Percentiles rank a stretch among this genome's conserved stretches.
These are phyloP conservation scores for Trichoderma citrinoviride DNA, from an alignment of 2,329 filamentous ascomycete species.

Conservation along the genomic window DNA sequence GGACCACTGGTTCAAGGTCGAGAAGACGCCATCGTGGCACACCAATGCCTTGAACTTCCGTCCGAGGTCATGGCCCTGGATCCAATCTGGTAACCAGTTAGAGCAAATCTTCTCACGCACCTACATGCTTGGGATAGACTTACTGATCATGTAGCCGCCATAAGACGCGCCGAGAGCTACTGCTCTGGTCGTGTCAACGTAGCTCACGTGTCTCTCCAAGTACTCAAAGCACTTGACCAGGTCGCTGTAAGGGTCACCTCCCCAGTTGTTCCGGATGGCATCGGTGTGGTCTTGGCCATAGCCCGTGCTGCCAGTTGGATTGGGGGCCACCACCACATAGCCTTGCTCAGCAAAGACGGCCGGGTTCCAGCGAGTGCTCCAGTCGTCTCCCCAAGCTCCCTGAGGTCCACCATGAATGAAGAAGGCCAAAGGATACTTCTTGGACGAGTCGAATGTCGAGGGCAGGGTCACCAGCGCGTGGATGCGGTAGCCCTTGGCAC, in stretches of 20 bases:
- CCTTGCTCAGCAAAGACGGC: constrained; percentile 85
- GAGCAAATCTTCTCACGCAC: not conserved
- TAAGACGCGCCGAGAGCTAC: constrained; percentile 75
- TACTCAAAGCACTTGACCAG: constrained; percentile 76
- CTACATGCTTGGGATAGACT: constrained; percentile 27
- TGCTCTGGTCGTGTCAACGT: constrained; percentile 65
- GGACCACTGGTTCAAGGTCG: constrained; percentile 61
- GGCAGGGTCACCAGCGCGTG: constrained; percentile 67
- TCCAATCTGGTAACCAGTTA: constrained; percentile 64
- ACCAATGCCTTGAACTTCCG: constrained; percentile 85
- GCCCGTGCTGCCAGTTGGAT: constrained; percentile 79
- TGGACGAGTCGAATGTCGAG: constrained; percentile 62
- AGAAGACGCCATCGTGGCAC: constrained; percentile 84
- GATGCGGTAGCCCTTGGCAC: constrained; percentile 62
- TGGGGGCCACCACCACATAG: constrained; percentile 77
- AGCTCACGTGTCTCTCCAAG: constrained; percentile 62
- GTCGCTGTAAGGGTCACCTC: constrained; percentile 79
- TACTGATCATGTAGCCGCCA: constrained; percentile 73
- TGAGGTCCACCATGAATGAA: constrained; percentile 83
- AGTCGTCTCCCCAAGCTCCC: constrained; percentile 69
- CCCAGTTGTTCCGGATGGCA: constrained; percentile 78
- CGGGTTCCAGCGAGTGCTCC: constrained; percentile 83
- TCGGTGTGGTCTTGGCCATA: constrained; percentile 77
- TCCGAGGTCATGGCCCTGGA: constrained; percentile 80
- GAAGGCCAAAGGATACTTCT: constrained; percentile 77